Base-by-base conservation (phyloP, 768 basidiomycete species). In the Phlebiopsis gigantea region DNA sequence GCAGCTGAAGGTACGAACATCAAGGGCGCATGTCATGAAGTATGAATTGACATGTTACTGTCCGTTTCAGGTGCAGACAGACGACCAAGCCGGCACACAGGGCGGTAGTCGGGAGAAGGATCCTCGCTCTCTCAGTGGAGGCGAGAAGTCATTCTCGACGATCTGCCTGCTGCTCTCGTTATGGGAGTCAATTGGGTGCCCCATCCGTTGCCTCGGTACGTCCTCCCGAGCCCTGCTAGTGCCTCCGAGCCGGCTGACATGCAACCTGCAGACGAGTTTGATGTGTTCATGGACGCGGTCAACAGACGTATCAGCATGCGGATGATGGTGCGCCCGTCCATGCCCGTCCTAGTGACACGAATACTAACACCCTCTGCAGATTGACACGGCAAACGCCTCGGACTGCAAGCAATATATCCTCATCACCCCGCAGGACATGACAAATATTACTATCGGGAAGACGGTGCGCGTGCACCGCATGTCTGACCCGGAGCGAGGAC, bases 81-180 rank as follows among this genome's bases (percentile, higher is more conserved):
- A 93, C 54, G 91, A 93, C 62, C 83, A 87, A 64, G 74, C 78
- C 14, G 73, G 76, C 28, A 84, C 85, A 0, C 84, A 87, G 68
- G 57, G 41, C 41, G 79, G 61, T 25, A 64, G 67, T 22, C 76
- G 79, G 30, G 89, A 92, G 63, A 93, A 93, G 69, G 90, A 94
- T 65, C 88, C 93, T 3, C 85, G 84, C 34, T 88, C 88, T 28
- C 77, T 95, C 17, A 92, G 90, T 62, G 95, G 95, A 46, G 95
- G 96, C 39, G 96, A 98, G 70, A 96, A 97, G 71, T 95, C 92
- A 6, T 99, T 97, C 73, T 90, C 94, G 5, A 98, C 96, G 0
- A 93, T 98, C 60, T 95, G 93, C 63, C 71, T 99, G 51, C 75
- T 99, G 46, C 75, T 98, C n/a, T 87, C 97, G 4, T 77, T 99